phyloP scores from a whole-genome alignment of 768 basidiomycete species.

The Tricholoma sp. region DNA sequence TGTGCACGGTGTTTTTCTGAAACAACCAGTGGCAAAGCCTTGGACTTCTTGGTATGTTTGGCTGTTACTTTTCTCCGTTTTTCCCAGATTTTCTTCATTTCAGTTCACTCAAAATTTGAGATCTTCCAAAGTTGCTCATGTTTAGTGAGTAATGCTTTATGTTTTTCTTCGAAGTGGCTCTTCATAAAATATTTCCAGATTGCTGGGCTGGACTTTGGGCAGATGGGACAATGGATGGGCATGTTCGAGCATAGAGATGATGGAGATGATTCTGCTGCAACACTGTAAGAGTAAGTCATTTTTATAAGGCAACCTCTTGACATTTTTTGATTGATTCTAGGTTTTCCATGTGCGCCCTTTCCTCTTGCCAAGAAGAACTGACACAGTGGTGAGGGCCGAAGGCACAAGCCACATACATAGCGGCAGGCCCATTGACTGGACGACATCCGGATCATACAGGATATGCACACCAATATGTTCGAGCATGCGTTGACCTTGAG shows the following conservation, averaged over 20 bases:
- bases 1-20: constrained; percentile 10
- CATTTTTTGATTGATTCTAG: neutral
- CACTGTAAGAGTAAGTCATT: neutral
- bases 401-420: neutral
- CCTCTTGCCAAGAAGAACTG: neutral
- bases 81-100: constrained; percentile 19
- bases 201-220: constrained; percentile 8
- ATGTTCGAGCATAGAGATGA: constrained; percentile 19
- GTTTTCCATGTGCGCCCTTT: neutral
- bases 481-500: no score
- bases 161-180: constrained; percentile 10
- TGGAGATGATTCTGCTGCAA: neutral
- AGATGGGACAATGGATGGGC: constrained; percentile 16
- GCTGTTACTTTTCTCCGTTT: constrained; percentile 6
- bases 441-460: neutral
- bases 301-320: neutral
- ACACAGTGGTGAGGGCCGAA: no score
- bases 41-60: constrained; percentile 5
- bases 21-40: constrained; percentile 6
- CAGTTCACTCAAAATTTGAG: constrained; percentile 11
- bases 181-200: constrained; percentile 20
- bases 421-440: neutral
- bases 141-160: constrained; percentile 3
- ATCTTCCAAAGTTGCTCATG: constrained; percentile 12
- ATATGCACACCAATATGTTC: neutral